Evolutionary conservation across 73 alveolate species (phyloP).

Genomic region (Paramecium sexaurelia): DNA sequence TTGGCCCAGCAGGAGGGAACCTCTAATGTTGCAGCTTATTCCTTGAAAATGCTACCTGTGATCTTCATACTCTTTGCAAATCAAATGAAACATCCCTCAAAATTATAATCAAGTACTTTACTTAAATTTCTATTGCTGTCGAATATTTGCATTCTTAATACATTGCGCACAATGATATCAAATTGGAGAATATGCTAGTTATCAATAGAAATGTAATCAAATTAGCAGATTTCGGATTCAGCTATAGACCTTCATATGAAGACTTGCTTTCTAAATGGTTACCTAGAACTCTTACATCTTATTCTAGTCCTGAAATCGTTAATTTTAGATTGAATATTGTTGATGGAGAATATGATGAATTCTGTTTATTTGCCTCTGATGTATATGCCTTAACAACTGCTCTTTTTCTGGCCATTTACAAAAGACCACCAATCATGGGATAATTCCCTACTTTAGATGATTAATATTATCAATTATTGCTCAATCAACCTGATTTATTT

Average conservation of each 20-base stretch:
- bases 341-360: not conserved
- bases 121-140: constrained; percentile 34
- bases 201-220: not conserved
- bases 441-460: not conserved
- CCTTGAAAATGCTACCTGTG: constrained; percentile 46
- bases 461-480: not conserved
- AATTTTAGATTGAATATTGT: not conserved
- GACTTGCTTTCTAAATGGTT: constrained; percentile 27
- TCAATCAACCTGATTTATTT: constrained; percentile 27
- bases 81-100: constrained; percentile 21
- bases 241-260: not conserved
- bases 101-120: constrained; percentile 24
- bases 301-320: constrained; percentile 53
- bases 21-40: constrained; percentile 23
- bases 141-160: constrained; percentile 17
- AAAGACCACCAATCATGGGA: constrained; percentile 30
- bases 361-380: constrained; percentile 35
- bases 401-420: not conserved
- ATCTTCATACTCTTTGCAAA: constrained; percentile 37
- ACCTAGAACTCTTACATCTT: constrained; percentile 10
- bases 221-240: constrained; percentile 55
- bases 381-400: constrained; percentile 42
- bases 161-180: constrained; percentile 50
- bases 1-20: not conserved
- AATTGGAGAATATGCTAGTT: constrained; percentile 41